Evolutionary conservation across 306 rosid species (phyloP).

Genomic region (Biancaea sappan): DNA sequence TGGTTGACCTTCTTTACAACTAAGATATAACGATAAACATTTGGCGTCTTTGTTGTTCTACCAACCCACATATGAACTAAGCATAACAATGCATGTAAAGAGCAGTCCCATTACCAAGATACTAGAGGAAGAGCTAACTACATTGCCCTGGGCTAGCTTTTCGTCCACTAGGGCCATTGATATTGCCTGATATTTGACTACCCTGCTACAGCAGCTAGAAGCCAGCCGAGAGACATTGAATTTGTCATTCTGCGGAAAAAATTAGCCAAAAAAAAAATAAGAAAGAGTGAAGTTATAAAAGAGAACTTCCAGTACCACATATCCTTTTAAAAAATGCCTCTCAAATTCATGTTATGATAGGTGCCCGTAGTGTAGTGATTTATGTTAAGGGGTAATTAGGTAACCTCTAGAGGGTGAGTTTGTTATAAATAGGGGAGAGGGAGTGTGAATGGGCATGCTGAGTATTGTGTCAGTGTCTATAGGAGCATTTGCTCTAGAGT

Average conservation of each 20-base stretch:
- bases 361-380: too few species aligned
- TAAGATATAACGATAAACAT: not conserved
- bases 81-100: constrained; percentile 5
- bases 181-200: constrained; percentile 37
- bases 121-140: constrained; percentile 55
- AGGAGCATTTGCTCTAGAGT: too few species aligned
- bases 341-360: not conserved
- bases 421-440: too few species aligned
- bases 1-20: constrained; percentile 4
- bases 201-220: constrained; percentile 33
- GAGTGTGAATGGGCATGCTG: too few species aligned
- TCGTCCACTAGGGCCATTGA: constrained; percentile 68
- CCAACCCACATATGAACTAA: constrained; percentile 16
- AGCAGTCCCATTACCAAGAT: constrained; percentile 53
- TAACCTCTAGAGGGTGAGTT: too few species aligned
- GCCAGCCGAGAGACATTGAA: constrained; percentile 41
- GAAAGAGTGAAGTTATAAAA: not conserved
- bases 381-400: too few species aligned
- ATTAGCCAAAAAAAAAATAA: not conserved
- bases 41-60: not conserved
- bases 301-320: not conserved
- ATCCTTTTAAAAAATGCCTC: too few species aligned
- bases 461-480: too few species aligned
- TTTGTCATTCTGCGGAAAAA: constrained; percentile 48
- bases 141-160: constrained; percentile 41